A percentile compares a stretch with the other conserved stretches of the same genome.
Conservation (phyloP, 768 basidiomycete genomes). For the Mycena maculata region DNA sequence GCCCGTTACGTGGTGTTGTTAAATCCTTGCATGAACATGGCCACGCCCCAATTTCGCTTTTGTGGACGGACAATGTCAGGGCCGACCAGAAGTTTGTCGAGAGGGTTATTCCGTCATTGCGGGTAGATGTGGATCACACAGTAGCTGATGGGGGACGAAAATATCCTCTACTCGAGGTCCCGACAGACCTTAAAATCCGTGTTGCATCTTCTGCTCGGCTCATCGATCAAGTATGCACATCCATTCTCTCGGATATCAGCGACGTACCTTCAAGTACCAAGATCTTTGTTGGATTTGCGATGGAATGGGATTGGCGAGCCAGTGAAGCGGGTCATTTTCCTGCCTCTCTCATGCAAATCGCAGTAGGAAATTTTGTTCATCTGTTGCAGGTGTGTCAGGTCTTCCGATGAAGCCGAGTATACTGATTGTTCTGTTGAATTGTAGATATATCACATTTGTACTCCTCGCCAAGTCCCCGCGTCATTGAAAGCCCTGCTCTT, state of each 20-base stretch:
- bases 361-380: no score
- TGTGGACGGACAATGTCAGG: slow-evolving; percentile 8
- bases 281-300: neutral
- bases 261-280: neutral
- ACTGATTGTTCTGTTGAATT: no score
- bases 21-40: slow-evolving; percentile 11
- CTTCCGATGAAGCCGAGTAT: no score
- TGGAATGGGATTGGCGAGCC: neutral
- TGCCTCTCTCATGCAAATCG: neutral
- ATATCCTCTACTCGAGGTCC: no score
- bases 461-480: no score
- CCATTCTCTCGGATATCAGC: no score
- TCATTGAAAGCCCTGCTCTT: no score
- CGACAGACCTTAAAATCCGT: no score
- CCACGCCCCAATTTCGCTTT: neutral
- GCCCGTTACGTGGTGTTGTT: neutral
- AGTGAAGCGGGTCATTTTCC: neutral
- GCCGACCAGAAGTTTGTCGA: slow-evolving; percentile 3
- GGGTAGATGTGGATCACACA: neutral
- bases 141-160: no score
- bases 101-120: slow-evolving; percentile 4
- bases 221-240: no score
- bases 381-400: no score
- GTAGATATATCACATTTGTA: neutral
- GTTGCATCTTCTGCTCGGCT: no score